phyloP scores from a whole-genome alignment of 129 eudicot species.

The Erigeron canadensis region DNA sequence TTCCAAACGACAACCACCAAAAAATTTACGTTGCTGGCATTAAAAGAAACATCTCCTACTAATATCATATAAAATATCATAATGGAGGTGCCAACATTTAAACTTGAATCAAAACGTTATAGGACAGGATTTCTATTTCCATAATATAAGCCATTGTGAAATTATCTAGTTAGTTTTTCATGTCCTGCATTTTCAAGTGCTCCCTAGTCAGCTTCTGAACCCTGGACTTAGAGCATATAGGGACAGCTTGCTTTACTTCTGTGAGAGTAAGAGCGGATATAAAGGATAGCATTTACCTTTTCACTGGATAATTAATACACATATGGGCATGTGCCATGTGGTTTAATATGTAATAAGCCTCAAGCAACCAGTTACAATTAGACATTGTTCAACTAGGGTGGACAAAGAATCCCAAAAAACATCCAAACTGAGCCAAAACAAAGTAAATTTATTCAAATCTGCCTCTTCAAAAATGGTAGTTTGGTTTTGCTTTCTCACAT shows the following conservation, averaged over 20 bases:
- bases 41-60: neutral
- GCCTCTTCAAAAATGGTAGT: neutral
- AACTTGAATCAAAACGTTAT: too few species aligned
- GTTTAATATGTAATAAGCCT: too few species aligned
- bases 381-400: neutral
- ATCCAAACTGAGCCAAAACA: neutral
- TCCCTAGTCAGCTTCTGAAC: too few species aligned
- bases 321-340: neutral
- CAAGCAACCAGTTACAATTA: too few species aligned
- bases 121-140: neutral
- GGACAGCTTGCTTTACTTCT: neutral
- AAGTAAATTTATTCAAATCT: too few species aligned
- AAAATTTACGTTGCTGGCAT: neutral
- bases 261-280: neutral
- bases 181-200: too few species aligned
- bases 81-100: too few species aligned
- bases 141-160: neutral
- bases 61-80: too few species aligned
- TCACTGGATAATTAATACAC: constrained; percentile 1
- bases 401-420: neutral
- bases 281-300: neutral
- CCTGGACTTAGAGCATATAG: too few species aligned
- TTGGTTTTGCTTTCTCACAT: neutral
- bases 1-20: neutral
- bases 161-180: too few species aligned